Percentiles rank a stretch among this genome's conserved stretches.
phyloP scores from a whole-genome alignment of 2,329 filamentous ascomycete genomes.

The Trichoderma semiorbis region DNA sequence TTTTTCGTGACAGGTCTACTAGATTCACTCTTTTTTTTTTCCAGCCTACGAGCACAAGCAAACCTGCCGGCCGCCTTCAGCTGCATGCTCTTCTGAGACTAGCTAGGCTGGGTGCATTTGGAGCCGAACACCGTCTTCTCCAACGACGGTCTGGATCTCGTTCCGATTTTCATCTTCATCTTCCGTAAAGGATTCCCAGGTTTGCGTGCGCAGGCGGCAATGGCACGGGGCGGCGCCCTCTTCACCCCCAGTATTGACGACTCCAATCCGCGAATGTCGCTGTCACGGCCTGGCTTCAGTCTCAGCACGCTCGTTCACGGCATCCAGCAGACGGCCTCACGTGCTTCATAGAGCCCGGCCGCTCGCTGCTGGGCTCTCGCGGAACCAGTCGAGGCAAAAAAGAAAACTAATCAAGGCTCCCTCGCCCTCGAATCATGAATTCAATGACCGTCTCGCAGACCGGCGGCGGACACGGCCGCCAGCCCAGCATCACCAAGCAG shows the following conservation, averaged over 20 bases:
- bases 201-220: constrained; percentile 17
- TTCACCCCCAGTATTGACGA: constrained; percentile 4
- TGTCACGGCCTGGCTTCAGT: neutral
- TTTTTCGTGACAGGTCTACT: constrained; percentile 3
- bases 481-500: constrained; percentile 22
- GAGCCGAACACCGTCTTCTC: neutral
- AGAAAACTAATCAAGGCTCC: neutral
- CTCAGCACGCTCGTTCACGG: neutral
- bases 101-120: neutral
- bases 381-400: neutral
- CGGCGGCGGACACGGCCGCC: constrained; percentile 17
- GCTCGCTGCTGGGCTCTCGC: constrained; percentile 24
- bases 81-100: constrained; percentile 5
- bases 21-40: constrained; percentile 5
- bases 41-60: neutral
- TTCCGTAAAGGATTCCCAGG: neutral
- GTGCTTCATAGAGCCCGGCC: constrained; percentile 20
- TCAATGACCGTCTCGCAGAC: constrained; percentile 22
- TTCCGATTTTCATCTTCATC: neutral
- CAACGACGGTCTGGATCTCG: neutral
- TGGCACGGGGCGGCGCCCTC: constrained; percentile 19
- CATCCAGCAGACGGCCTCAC: neutral
- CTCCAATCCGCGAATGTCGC: constrained; percentile 10
- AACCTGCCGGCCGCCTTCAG: neutral
- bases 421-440: constrained; percentile 18